phyloP scores from a whole-genome alignment of 495 filamentous ascomycete species.

The Hyphodiscus hymeniophilus region DNA sequence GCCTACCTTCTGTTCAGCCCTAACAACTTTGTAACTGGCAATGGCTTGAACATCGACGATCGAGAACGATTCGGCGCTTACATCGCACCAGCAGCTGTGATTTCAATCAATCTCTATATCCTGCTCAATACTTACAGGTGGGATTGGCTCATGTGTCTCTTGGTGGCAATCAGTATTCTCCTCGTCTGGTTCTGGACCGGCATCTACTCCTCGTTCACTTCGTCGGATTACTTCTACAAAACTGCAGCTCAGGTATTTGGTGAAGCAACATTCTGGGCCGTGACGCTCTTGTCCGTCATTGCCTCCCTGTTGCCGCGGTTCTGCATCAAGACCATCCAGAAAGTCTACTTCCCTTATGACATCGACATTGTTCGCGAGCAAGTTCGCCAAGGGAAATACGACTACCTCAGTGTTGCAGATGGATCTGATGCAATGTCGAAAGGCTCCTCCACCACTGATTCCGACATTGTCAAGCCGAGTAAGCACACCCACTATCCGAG shows the following conservation, averaged over 20 bases:
- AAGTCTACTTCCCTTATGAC: constrained; percentile 85
- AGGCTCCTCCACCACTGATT: constrained; percentile 36
- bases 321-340: constrained; percentile 76
- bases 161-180: constrained; percentile 71
- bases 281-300: constrained; percentile 62
- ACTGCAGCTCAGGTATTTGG: constrained; percentile 72
- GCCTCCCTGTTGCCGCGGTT: constrained; percentile 82
- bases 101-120: constrained; percentile 89
- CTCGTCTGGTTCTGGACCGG: constrained; percentile 97
- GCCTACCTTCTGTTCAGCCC: constrained; percentile 68
- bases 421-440: constrained; percentile 13
- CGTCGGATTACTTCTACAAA: constrained; percentile 64
- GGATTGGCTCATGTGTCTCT: constrained; percentile 89
- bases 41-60: constrained; percentile 66
- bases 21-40: constrained; percentile 56
- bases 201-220: constrained; percentile 67
- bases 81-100: constrained; percentile 66
- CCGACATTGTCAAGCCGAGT: constrained; percentile 54
- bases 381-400: constrained; percentile 70
- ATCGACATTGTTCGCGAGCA: constrained; percentile 96
- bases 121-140: constrained; percentile 93
- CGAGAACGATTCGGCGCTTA: constrained; percentile 75
- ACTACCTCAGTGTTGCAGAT: constrained; percentile 45
- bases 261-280: constrained; percentile 77
- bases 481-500: constrained; percentile 50